Evolutionary conservation across 208 protist species (phyloP), one percentile per base, ranked within the genome.

Genomic region (Leishmania aethiopica): DNA sequence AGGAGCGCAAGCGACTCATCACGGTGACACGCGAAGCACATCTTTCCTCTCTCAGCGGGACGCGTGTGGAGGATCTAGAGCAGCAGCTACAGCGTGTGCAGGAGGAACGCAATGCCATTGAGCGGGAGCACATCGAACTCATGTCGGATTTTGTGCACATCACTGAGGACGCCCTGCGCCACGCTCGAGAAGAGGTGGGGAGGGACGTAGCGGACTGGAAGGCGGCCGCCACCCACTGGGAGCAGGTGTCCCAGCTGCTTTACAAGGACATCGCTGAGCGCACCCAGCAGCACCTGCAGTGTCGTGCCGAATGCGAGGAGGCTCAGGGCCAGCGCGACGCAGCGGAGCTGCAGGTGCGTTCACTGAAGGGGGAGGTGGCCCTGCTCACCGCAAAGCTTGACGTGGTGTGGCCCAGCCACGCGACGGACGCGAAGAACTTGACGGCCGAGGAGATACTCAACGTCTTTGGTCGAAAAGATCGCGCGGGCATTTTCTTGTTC

Each of bases 251-350:
- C 28, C 90, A 96, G 84, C 83, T 96, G 81, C 90, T 97, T 11
- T 98, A 96, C 89, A 93, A 94, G 78, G 95, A 98, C 73, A 90
- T 97, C 37, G 81, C 90, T 2, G 89, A 96, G 80, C 95, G 93
- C 32, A 95, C 93, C 0, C 86, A 90, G 77, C 85, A 90, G 22
- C 94, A 98, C 83, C 71, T 92, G 53, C 85, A 89, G 72, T 96
- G 92, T 84, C 93, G 95, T 32, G 92, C 87, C 67, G 95, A 96
- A 88, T 97, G 93, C 67, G 95, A 97, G 76, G 90, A 88, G 66
- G 95, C 92, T 40, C 96, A 97, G 87, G 85, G 87, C 32, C 85
- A 92, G 73, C 87, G 95, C 19, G 95, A 98, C 76, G 83, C 82
- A 79, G 78, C 81, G 1, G 84, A 79, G 28, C 78, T 93, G 59